Base-by-base conservation (phyloP, 2,329 filamentous ascomycete genomes). In the Lasiodiplodia sp. region DNA sequence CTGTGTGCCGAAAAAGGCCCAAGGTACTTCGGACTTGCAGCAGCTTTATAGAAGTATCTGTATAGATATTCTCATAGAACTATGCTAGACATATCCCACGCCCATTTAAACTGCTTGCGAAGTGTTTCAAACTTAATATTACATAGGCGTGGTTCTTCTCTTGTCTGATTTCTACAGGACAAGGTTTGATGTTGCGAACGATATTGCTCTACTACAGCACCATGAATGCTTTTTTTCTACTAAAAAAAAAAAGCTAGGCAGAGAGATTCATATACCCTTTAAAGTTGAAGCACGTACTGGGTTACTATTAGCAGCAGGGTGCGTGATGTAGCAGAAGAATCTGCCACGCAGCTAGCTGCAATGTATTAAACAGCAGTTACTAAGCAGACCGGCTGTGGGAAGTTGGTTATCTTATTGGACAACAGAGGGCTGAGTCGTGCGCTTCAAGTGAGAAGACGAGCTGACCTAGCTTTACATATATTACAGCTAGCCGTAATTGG, bases 131-230 rank as follows among this genome's bases (percentile, higher is more conserved):
- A n/a, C 12, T 37, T 57, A 21, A 56, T 56, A 56, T 56, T 37
- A 56, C 28, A 21, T 21, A 57, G 53, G 53, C 18, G 16, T 37
- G 16, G 18, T 7, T 57, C 18, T 57, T 38, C 18, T 16, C 53
- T 57, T 57, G 7, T 7, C 53, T 37, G 8, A 38, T 37, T 37
- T 37, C 53, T 38, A 38, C 2, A 57, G 31, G 11, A 38, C 23
- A 11, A 38, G 53, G 10, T 14, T 57, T 57, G 18, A 56, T 56
- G 16, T 25, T n/a, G 53, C 53, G 53, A 56, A 56, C 28, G 28
- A 37, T 56, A 56, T 56, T 56, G 28, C 53, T 56, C 53, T 56
- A 56, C 31, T 56, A 38, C 18, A 56, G 28, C 28, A 37, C 53
- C 18, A 56, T 31, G 2, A 56, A 56, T 56, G 16, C 53, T 28